Conservation (phyloP, 2,329 filamentous ascomycete genomes). For the Penicillium sp. region DNA sequence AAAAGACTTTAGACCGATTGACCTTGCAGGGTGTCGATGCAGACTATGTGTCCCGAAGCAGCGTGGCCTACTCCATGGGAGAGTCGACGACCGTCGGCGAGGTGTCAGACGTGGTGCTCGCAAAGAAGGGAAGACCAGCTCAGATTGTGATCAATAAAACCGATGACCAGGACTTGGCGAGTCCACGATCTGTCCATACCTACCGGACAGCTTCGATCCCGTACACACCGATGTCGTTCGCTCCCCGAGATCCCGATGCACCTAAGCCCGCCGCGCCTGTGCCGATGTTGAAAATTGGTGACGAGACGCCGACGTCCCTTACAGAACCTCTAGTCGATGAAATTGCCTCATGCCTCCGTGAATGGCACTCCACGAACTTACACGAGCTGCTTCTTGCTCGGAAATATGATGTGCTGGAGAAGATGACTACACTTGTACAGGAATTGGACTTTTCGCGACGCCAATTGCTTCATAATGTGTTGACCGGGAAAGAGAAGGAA, state of each 20-base stretch:
- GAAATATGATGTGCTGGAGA: constrained; percentile 75
- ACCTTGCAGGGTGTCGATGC: constrained; percentile 24
- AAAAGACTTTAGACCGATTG: constrained; percentile 34
- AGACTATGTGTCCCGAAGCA: constrained; percentile 27
- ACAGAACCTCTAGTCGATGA: constrained; percentile 93
- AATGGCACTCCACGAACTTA: constrained; percentile 97
- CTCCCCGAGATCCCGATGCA: constrained; percentile 57
- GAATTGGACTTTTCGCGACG: constrained; percentile 80
- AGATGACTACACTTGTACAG: constrained; percentile 72
- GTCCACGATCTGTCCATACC: constrained; percentile 30
- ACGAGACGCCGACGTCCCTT: constrained; percentile 85
- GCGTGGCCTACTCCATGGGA: constrained; percentile 25
- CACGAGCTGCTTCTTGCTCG: constrained; percentile 83
- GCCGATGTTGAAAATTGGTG: constrained; percentile 94
- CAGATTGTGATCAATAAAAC: constrained; percentile 38
- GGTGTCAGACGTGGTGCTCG: constrained; percentile 33
- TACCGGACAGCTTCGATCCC: constrained; percentile 31
- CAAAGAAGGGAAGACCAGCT: constrained; percentile 39
- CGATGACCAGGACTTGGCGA: constrained; percentile 33
- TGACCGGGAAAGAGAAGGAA: constrained; percentile 81
- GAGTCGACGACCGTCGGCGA: constrained; percentile 26
- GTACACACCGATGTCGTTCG: constrained; percentile 32
- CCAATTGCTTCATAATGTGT: constrained; percentile 88
- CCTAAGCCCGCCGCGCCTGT: constrained; percentile 81
- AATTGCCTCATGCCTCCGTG: constrained; percentile 90